Evolutionary conservation across 1,284 basidiomycete genomes (phyloP), one percentile per base, ranked within the genome.

Genomic region (Pholiota adiposa): DNA sequence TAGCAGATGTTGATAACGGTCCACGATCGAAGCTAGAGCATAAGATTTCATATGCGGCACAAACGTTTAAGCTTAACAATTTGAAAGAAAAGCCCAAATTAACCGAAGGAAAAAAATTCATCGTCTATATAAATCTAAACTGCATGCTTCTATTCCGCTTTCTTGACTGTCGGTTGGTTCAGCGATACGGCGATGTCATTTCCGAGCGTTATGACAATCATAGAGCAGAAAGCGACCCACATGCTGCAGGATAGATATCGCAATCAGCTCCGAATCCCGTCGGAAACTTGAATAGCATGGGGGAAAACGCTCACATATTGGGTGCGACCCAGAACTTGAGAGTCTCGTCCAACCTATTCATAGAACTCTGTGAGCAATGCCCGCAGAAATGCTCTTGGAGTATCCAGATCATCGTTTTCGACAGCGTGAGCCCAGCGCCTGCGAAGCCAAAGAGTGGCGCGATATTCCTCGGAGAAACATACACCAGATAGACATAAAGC

Each of bases 381-480:
- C 64, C 63, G 40, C 67, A 69, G 51, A 67, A 69, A 38, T 69
- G 59, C 43, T 69, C 67, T 59, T 69, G 67, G 21, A 67, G 50
- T 29, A 67, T 61, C 67, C 67, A 69, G 21, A 69, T 62, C 12
- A 56, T 65, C 6, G 67, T 69, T 59, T 69, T 69, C 23, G 51
- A 60, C n/a, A 69, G 31, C 4, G 67, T 69, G 25, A 67, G 58
- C 31, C 62, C 53, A 33, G 66, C 67, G 12, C 66, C 67, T 27
- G 67, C 58, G 40, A 69, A 69, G 2, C 67, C 67, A 36, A 67
- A 65, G 21, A 69, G 57, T 31, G 67, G 67, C 12, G 67, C 67
- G 4, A 60, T 67, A 33, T 67, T 58, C 33, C 53, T 63, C 23
- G 63, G 66, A 8, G 61, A 48, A 25, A 69, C 34, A 34, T 69